Base-by-base conservation (phyloP, 2,329 filamentous ascomycete genomes). In the Parastagonospora nodorum region DNA sequence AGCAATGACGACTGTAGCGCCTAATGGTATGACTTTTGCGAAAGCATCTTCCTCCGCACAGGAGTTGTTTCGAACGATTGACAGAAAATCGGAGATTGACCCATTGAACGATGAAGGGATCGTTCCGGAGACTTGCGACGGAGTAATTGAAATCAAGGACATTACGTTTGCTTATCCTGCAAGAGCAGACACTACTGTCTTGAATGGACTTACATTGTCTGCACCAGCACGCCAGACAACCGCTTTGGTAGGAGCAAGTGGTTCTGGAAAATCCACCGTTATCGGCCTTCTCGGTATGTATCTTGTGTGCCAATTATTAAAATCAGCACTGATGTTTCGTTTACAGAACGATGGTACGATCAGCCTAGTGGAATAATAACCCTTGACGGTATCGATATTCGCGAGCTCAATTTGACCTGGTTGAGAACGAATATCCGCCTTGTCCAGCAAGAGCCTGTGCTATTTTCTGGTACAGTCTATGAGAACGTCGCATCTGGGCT, bases 161-260 rank as follows among this genome's bases (percentile, higher is more conserved):
- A 81, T 97, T 67, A 91, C 88, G 71, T 92, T 96, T 73, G 92
- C 96, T 61, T 97, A 99, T 67, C 94, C 94, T 7, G 95, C 92
- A 4, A 85, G 94, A 19, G 90, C 92, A 0, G 92, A 97, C 64
- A 90, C 96, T 5, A 83, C 85, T 2, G 89, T 97, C 37, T 92
- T 99, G 87, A 80, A 94, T 42, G 85, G 87, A 56, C 87, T 97
- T 38, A 88, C 80, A 44, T 82, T 99, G 1, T 75, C 82, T 0
- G 87, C 96, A 29, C 92, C 92, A 5, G 90, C 92, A 4, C 91
- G 92, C 27, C 95, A 96, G 75, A 92, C 89, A 1, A 97, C 92
- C 5, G 94, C 94, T 2, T 78, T 99, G 3, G 94, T 99, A 7
- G 94, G 94, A 48, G 89, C 93, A 0, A 97, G 92, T 16, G 94